A percentile compares a stretch with the other conserved stretches of the same genome.
Conservation (phyloP, 495 filamentous ascomycete genomes). For the Aeminium ludgeri region DNA sequence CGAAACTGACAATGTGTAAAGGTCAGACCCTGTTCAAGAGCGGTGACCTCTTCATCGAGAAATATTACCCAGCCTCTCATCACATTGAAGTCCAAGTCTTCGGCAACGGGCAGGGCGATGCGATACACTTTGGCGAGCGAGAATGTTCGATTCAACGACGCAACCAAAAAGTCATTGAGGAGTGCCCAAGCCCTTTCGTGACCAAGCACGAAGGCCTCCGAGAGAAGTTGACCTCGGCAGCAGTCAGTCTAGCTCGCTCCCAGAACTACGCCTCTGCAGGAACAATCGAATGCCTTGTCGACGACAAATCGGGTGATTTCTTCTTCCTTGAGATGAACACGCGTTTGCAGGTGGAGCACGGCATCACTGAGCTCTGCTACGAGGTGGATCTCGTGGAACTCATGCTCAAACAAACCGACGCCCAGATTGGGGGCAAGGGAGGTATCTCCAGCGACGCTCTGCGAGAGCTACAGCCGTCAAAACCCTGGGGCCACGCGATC, state of each 20-base stretch:
- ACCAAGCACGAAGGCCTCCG: constrained; percentile 29
- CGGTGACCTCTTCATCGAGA: constrained; percentile 19
- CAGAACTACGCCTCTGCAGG: constrained; percentile 43
- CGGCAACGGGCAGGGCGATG: constrained; percentile 35
- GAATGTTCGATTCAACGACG: constrained; percentile 44
- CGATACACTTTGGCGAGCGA: constrained; percentile 37
- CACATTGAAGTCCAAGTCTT: constrained; percentile 39
- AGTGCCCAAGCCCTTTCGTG: constrained; percentile 31
- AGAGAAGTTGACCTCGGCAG: constrained; percentile 32
- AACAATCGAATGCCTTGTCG: constrained; percentile 48
- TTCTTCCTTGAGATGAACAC: constrained; percentile 60
- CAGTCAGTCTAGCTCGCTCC: constrained; percentile 33
- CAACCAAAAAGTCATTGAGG: constrained; percentile 41
- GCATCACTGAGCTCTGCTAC: constrained; percentile 44
- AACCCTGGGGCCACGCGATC: constrained; percentile 34
- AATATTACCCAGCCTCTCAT: constrained; percentile 22
- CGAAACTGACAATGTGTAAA: no score
- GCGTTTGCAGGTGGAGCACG: constrained; percentile 50
- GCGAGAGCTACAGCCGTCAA: constrained; percentile 19
- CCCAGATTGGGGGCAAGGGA: constrained; percentile 25
- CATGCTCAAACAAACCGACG: constrained; percentile 38
- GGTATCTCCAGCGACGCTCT: constrained; percentile 26
- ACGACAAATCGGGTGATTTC: constrained; percentile 39
- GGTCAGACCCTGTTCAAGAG: constrained; percentile 22
- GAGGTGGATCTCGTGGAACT: constrained; percentile 40